Evolutionary conservation across 805 yeast species (phyloP).

Genomic region (Hanseniaspora nectarophila): DNA sequence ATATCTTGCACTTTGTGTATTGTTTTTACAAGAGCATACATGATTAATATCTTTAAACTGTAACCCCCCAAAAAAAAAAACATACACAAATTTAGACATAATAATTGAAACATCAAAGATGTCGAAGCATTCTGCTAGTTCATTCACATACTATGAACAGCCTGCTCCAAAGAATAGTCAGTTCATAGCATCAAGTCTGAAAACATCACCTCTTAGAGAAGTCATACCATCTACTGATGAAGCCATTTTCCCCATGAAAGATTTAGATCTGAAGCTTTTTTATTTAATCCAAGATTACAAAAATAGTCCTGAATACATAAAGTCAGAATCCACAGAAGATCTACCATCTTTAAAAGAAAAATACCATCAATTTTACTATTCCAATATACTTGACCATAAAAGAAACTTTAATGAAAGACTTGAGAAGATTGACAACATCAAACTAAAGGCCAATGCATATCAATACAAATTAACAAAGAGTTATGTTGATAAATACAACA

Average conservation of each 20-base stretch:
- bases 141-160: neutral
- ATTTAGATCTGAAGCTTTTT: constrained; percentile 33
- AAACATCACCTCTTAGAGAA: neutral
- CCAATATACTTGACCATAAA: neutral
- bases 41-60: too few relatives aligned
- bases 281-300: constrained; percentile 20
- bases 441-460: constrained; percentile 1
- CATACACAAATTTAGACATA: too few relatives aligned
- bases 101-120: too few relatives aligned
- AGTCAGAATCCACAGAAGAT: neutral
- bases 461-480: constrained; percentile 1
- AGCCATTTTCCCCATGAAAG: constrained; percentile 40
- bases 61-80: too few relatives aligned
- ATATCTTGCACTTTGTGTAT: too few relatives aligned
- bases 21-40: too few relatives aligned
- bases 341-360: constrained; percentile 1
- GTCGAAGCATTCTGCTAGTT: neutral
- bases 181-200: neutral
- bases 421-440: neutral
- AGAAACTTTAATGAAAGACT: neutral
- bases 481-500: constrained; percentile 1
- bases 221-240: constrained; percentile 14
- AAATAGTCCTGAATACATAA: neutral
- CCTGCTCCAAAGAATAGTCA: constrained; percentile 8
- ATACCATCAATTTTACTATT: constrained; percentile 5